Conservation (phyloP, 768 basidiomycete species). For the Gyrodon lividus region DNA sequence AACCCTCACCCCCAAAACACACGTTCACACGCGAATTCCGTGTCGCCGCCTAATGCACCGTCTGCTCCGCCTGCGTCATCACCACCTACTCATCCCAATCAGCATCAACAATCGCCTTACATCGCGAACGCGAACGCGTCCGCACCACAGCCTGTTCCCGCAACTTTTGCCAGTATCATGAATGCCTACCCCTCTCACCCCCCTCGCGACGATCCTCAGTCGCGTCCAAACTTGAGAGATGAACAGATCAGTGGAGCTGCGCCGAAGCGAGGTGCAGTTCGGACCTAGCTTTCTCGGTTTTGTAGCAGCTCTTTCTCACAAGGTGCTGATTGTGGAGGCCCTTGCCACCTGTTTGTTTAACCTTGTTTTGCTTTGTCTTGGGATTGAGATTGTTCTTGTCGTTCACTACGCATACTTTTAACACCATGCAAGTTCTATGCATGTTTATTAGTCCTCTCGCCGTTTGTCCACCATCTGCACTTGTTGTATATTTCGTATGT, state of each 20-base stretch:
- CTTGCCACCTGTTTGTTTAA: constrained; percentile 1
- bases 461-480: neutral
- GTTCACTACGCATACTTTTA: neutral
- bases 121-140: constrained; percentile 9
- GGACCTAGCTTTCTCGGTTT: constrained; percentile 8
- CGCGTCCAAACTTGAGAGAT: constrained; percentile 30
- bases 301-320: neutral
- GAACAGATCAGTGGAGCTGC: constrained; percentile 16
- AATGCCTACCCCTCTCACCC: constrained; percentile 55
- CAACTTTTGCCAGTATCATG: constrained; percentile 70
- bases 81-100: constrained; percentile 21
- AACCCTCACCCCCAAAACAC: constrained; percentile 10
- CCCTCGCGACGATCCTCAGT: constrained; percentile 24
- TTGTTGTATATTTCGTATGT: constrained; percentile 14
- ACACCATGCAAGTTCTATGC: neutral
- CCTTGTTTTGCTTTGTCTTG: neutral
- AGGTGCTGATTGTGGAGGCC: neutral
- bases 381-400: neutral
- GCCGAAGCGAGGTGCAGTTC: constrained; percentile 10
- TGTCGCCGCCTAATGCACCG: constrained; percentile 25
- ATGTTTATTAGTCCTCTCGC: neutral
- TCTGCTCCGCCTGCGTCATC: constrained; percentile 14
- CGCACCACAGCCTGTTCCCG: constrained; percentile 37
- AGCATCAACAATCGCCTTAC: constrained; percentile 23
- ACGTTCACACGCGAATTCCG: constrained; percentile 14